Evolutionary conservation across 202 grass and related monocot species (phyloP), one percentile per base, ranked within the genome.

Genomic region (Elaeis oleifera): DNA sequence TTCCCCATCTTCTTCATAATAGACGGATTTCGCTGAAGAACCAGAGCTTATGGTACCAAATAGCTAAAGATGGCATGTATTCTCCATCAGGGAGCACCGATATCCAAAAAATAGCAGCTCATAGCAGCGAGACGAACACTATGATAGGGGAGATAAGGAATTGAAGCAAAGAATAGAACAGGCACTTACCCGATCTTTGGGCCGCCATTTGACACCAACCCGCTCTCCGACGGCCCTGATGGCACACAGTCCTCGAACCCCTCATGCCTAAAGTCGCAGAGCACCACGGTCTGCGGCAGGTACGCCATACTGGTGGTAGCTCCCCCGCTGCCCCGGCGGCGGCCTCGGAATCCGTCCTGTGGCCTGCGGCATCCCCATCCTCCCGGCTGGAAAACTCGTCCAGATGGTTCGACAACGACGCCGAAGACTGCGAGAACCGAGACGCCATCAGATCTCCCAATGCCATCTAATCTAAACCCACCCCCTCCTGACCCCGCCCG

Each of bases 381-480:
- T 51, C 84, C 17, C 20, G 70, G 7, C 26, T 69, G 4, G 54
- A 54, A 56, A 59, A 73, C 67, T 14, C 64, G 26, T 77, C 53
- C 44, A 32, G 56, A 51, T 64, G 80, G 28, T 60, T 73, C 29
- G 83, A 67, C 31, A 80, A 26, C 26, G 76, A 63, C 7, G 72
- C 6, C 23, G 71, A 68, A 26, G 79, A 76, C 64, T 77, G 83
- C 31, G 83, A 83, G 73, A 90, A 78, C 78, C 91, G 88, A 26
- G 91, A 90, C 27, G 81, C 79, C 91, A 90, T 90, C 70, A 88
- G 87, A 96, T 96, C 91, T 76, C 87, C 91, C 87, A 96, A 85
- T 80, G 91, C 91, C 91, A 96, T 96, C 69, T 64, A 78, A 49
- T 53, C 54, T 63, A 23, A 28, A 48, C 27, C 72, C 62, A 31